Evolutionary conservation across 805 yeast species (phyloP).

Genomic region (Kodamaea restingae): DNA sequence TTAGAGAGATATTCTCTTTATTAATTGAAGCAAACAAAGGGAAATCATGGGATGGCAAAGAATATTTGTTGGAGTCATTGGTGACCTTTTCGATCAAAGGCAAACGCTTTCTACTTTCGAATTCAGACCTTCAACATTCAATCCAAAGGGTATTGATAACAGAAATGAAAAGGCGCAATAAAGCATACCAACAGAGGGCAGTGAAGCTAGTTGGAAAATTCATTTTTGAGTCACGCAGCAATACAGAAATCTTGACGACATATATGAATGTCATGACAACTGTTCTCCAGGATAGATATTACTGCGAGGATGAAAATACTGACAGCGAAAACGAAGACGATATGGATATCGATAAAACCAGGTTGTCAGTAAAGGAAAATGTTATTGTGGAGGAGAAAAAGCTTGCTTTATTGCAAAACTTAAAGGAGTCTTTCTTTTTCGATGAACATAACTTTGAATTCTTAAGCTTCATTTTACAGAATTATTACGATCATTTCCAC

Average conservation of each 20-base stretch:
- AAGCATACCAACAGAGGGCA: conserved; percentile 56
- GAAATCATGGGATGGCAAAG: conserved; percentile 87
- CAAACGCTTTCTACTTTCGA: conserved; percentile 24
- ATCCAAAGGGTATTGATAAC: conserved; percentile 44
- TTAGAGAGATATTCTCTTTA: conserved; percentile 41
- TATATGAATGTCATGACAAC: conserved; percentile 34
- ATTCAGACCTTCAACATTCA: conserved; percentile 28
- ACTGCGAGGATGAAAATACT: conserved; percentile 21
- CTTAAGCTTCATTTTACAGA: conserved; percentile 25
- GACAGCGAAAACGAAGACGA: conserved; percentile 26
- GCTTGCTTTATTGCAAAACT: conserved; percentile 31
- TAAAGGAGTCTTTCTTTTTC: conserved; percentile 30
- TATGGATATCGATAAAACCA: conserved; percentile 19
- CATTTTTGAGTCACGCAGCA: conserved; percentile 29
- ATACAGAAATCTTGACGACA: conserved; percentile 32
- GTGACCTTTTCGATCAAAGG: conserved; percentile 53
- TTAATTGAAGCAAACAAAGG: conserved; percentile 65
- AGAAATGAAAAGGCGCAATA: conserved; percentile 68
- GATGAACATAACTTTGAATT: conserved; percentile 4
- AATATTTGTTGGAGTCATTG: conserved; percentile 64
- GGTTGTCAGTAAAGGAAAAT: conserved; percentile 38
- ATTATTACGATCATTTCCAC: conserved; percentile 19
- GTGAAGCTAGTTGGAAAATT: conserved; percentile 52
- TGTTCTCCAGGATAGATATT: conserved; percentile 37
- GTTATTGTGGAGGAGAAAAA: conserved; percentile 48